Base-by-base conservation (phyloP, 805 yeast genomes). In the Scheffersomyces lignosus region DNA sequence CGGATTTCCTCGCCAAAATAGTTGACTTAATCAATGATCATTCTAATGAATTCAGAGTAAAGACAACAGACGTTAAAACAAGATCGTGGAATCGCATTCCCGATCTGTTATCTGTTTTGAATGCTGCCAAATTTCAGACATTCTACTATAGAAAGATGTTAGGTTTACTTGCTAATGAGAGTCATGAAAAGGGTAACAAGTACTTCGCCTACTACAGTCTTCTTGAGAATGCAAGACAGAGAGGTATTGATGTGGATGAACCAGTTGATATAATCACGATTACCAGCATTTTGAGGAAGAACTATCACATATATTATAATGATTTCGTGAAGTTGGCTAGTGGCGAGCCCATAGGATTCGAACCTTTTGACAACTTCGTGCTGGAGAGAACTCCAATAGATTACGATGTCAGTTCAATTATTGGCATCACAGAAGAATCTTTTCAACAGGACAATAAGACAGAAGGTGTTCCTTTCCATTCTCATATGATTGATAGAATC, bases 1-100 rank as follows among this genome's bases (percentile, higher is more conserved):
- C 52, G 4, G 22, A 31, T 9, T 52, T 60, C 22, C 34, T 67
- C 8, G 34, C 37, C 2, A 40, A 47, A 10, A 28, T 54, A 1
- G 18, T 36, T 8, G 31, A 37, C 8, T 33, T 61, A 5, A 32
- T 51, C n/a, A 15, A 34, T 18, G 34, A 47, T 2, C 42, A 56
- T 38, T 12, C 40, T 5, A 24, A 43, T 5, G 26, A 41, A 2
- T 47, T 38, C 24, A 40, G 44, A 2, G 24, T 64, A 9, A 29
- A 38, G 3, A 36, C 54, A 2, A 40, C 57, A 36, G 93, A 84
- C 56, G 73, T 83, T 17, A 84, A 84, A 55, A 83, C 90, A 1
- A 64, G 90, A 36, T 50, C 63, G 0, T 49, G 48, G 28, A 64
- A 60, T 27, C 47, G 44, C 1, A 41, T 74, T 1, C 89, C 90